A percentile compares a stretch with the other conserved stretches of the same genome.
These are phyloP conservation scores for Ustilago cynodontis DNA, from an alignment of 1,284 basidiomycete genomes.

Conservation along the genomic window DNA sequence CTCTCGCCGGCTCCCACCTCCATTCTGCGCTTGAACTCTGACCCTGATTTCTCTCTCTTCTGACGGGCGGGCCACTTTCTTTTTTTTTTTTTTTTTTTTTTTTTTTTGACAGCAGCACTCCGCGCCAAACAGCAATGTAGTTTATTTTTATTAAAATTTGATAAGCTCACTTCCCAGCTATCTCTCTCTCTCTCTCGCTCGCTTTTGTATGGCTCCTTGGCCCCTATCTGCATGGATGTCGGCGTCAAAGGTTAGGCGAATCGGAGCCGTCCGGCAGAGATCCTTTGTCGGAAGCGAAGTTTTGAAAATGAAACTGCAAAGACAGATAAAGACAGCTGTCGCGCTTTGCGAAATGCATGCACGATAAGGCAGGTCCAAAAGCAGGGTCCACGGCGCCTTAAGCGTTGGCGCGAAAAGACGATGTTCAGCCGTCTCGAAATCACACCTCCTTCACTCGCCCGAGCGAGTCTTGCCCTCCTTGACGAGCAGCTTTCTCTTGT, in stretches of 20 bases:
- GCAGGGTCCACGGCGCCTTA: too few relatives aligned
- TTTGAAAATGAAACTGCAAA: not conserved
- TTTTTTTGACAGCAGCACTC: too few relatives aligned
- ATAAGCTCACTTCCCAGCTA: too few relatives aligned
- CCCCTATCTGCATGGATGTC: not conserved
- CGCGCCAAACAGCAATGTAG: not conserved
- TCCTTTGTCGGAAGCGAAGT: not conserved
- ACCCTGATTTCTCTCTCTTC: conserved; percentile 10
- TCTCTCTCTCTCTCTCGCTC: not conserved
- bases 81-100: too few relatives aligned
- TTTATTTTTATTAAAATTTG: not conserved
- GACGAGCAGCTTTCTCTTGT: not conserved
- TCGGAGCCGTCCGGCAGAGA: not conserved
- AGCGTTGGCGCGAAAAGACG: not conserved
- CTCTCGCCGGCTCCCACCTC: conserved; percentile 13
- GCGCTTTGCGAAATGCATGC: conserved; percentile 5
- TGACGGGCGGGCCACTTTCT: not conserved
- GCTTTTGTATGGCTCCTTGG: not conserved
- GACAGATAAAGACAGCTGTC: not conserved
- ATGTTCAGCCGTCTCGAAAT: conserved; percentile 4
- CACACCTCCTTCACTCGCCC: not conserved
- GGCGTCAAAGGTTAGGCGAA: not conserved
- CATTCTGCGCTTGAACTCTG: conserved; percentile 14
- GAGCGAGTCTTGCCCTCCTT: not conserved
- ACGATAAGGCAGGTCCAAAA: conserved; percentile 17